Base-by-base conservation (phyloP, 1,284 basidiomycete species). In the Trametes pubescens region DNA sequence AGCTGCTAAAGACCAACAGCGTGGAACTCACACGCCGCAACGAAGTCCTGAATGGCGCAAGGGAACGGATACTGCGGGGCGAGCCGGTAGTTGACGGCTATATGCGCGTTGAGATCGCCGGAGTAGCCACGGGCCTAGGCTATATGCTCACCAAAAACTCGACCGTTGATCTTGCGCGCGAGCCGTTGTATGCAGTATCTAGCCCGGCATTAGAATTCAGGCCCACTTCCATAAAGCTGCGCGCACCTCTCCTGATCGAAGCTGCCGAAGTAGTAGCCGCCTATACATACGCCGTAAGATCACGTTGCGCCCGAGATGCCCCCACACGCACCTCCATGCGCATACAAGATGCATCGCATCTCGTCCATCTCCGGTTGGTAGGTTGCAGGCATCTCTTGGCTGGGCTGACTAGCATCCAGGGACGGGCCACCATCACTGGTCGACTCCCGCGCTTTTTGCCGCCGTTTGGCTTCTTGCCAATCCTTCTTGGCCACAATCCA, bases 61-160 rank as follows among this genome's bases (percentile, higher is more conserved):
- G 97, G 97, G 78, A 98, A 99, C 0, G 97, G 97, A 70, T 96
- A 98, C 77, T 98, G 95, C 0, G 96, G 96, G 13, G 96, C 89
- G 46, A 96, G 86, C 46, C 95, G 86, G 75, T 98, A 98, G 72
- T 95, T 94, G 66, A 97, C 86, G 44, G 95, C 94, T 89, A 67
- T 43, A 74, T 49, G 35, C 58, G 40, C 40, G 64, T 56, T 66
- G 51, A 46, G 13, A 54, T 51, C 24, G 61, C 11, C 13, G 32
- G 44, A 21, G 4, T 4, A 24, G 4, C 35, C 26, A n/a, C 40
- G 34, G 29, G 29, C 38, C 38, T 56, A 32, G 29, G 10, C 8
- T 8, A 26, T 44, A n/a, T 51, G 76, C 82, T 65, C 67, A 91
- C 90, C 85, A 71, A 97, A 93, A 13, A 93, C 91, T 49, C 95